Conservation (phyloP, 2,329 filamentous ascomycete species). For the Aspergillus nomiae region DNA sequence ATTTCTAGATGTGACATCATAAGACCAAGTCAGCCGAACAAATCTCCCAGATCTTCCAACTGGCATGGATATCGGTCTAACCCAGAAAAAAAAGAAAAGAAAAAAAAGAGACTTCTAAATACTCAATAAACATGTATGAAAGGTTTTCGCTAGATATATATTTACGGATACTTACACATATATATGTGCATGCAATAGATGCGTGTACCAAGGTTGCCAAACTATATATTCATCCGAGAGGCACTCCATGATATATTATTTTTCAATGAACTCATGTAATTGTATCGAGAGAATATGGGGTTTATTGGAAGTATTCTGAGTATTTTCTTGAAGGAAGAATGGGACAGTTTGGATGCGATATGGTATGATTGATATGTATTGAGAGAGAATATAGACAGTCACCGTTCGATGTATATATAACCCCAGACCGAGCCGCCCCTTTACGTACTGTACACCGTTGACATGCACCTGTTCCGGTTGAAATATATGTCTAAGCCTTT, state of each 20-base stretch:
- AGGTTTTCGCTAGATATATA: too few relatives aligned
- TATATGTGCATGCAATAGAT: too few relatives aligned
- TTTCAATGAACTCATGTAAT: too few relatives aligned
- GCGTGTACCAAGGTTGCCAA: too few relatives aligned
- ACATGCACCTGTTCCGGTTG: conserved; percentile 8
- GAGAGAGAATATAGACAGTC: neutral
- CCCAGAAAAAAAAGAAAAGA: too few relatives aligned
- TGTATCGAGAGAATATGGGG: neutral
- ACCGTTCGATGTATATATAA: neutral
- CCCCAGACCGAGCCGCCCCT: neutral
- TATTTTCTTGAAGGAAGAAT: neutral
- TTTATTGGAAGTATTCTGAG: neutral
- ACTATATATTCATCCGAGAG: neutral
- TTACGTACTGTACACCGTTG: conserved; percentile 10
- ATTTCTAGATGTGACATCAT: neutral
- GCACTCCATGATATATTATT: neutral
- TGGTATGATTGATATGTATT: neutral
- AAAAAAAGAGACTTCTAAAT: too few relatives aligned
- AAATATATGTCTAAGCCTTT: conserved; percentile 1
- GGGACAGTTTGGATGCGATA: neutral
- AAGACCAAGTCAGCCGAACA: neutral
- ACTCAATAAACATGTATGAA: too few relatives aligned
- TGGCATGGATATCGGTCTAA: neutral
- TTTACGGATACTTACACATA: too few relatives aligned
- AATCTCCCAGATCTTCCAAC: too few relatives aligned